These are phyloP conservation scores for Schizochytrium sp. DNA, from an alignment of 108 stramenopile genomes.

Conservation along the genomic window DNA sequence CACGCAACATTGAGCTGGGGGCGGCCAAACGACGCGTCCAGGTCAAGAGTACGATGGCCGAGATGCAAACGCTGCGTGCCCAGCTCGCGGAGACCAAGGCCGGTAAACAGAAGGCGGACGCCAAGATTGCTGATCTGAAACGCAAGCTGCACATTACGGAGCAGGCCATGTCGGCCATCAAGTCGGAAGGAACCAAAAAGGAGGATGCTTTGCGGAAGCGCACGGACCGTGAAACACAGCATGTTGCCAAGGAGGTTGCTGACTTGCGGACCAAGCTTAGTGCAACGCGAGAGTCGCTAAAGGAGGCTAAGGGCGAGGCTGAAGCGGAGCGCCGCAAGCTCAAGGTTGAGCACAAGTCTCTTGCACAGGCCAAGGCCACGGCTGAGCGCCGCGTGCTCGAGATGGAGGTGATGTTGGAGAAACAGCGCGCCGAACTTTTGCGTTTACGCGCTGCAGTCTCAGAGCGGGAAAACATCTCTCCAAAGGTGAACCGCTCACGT, in stretches of 20 bases:
- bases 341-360: neutral
- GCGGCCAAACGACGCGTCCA: neutral
- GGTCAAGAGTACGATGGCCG: neutral
- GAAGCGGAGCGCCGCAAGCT: neutral
- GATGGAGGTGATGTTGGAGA: neutral
- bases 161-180: neutral
- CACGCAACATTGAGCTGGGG: conserved; percentile 23
- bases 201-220: neutral
- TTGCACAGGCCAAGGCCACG: neutral
- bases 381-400: neutral
- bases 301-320: neutral
- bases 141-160: neutral
- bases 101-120: neutral
- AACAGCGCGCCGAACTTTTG: neutral
- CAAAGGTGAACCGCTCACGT: neutral
- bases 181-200: neutral
- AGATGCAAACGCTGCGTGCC: neutral
- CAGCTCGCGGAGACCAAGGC: neutral
- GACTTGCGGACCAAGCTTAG: neutral
- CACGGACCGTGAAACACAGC: neutral
- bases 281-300: neutral
- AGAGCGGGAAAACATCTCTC: neutral
- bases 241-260: neutral
- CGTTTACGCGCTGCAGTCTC: neutral
- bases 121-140: neutral